Evolutionary conservation across 306 rosid genomes (phyloP), one percentile per base, ranked within the genome.

Genomic region (Luffa acutangula): DNA sequence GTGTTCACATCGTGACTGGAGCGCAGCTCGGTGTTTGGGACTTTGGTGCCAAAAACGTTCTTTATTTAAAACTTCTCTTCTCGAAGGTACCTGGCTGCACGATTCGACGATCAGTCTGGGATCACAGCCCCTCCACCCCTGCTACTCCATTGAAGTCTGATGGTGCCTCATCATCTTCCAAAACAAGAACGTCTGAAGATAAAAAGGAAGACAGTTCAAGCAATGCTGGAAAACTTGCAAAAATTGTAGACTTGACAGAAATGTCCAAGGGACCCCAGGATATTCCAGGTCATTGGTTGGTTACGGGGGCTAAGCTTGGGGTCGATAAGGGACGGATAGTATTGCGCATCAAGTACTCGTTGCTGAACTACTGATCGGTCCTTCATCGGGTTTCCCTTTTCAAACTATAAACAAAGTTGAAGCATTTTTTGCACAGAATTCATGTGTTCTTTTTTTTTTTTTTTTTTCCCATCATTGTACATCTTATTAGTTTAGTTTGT

Each of bases 21-120:
- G 97, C 98, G 5, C 99, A 96, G 87, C 97, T 96, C 20, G 96
- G 99, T 58, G 98, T 95, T 52, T 95, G 98, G 98, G 93, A 95
- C 76, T 95, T 95, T 1, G 98, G 98, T 63, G 89, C 98, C 65
- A 95, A 92, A 86, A 95, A 95, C 65, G 98, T 95, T 62, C 79
- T 95, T 54, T 93, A 95, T 81, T 93, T 95, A 84, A 95, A 95
- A 81, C 97, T 92, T 66, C 95, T 95, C 45, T 95, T 95, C 90
- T 95, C 91, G 6, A 95, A 88, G 81, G 97, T 95, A 67, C 98
- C 98, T 0, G 97, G 97, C n/a, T 95, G 98, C 81, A 95, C 98
- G 0, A 89, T 95, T 64, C 87, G 98, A 57, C 89, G 97, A 58
- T 95, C 98, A 0, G 98, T 95, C 43, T 95, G 98, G 98, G 98